A percentile compares a stretch with the other conserved stretches of the same genome.
Conservation (phyloP, 805 yeast species). For the Kazachstania africana region DNA sequence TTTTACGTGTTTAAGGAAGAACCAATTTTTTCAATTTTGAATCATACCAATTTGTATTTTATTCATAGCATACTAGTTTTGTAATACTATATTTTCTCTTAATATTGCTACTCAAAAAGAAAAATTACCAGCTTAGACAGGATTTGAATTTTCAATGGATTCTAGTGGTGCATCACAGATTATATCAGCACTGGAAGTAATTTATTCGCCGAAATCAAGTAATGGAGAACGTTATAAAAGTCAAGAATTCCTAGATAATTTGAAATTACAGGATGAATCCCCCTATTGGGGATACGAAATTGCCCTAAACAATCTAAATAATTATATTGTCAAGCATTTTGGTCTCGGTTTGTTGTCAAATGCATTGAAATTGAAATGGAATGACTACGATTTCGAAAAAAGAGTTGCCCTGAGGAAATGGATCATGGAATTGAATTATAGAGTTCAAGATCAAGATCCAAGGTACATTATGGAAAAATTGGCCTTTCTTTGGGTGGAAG, state of each 20-base stretch:
- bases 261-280: conserved; percentile 69
- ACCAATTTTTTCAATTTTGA: no score
- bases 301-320: conserved; percentile 48
- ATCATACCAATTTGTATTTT: no score
- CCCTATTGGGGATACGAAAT: conserved; percentile 90
- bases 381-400: conserved; percentile 45
- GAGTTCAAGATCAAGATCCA: conserved; percentile 58
- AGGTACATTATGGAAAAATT: conserved; percentile 82
- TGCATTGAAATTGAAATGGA: conserved; percentile 47
- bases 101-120: no score
- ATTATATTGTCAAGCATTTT: conserved; percentile 74
- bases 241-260: conserved; percentile 57
- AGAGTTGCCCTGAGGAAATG: conserved; percentile 64
- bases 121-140: no score
- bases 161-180: conserved; percentile 61
- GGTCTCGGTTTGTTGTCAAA: conserved; percentile 73
- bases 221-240: conserved; percentile 48
- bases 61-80: no score
- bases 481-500: conserved; percentile 81
- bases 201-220: conserved; percentile 53
- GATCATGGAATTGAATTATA: conserved; percentile 67
- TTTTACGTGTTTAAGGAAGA: no score
- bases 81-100: no score
- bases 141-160: no score
- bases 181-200: conserved; percentile 61